phyloP scores from a whole-genome alignment of 331 rosid species.

The Prunus yedoensis region DNA sequence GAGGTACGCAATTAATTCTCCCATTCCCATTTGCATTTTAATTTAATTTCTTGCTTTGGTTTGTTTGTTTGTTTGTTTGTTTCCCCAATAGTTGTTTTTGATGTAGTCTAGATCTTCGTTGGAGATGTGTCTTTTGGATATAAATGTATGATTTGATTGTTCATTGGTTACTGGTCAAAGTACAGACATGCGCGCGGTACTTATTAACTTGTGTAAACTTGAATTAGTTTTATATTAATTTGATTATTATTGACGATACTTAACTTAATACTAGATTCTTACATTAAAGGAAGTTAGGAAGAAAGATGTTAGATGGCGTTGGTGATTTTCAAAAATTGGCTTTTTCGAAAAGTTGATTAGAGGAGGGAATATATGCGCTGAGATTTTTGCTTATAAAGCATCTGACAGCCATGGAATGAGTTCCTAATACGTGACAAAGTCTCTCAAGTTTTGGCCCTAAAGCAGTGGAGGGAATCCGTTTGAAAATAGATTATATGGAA shows the following conservation, averaged over 20 bases:
- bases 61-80: not conserved
- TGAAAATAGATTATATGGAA: slow-evolving; percentile 29
- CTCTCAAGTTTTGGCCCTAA: slow-evolving; percentile 40
- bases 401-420: slow-evolving; percentile 48
- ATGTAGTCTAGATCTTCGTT: slow-evolving; percentile 9
- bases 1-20: slow-evolving; percentile 49
- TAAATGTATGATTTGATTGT: not conserved
- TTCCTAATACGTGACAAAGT: not conserved
- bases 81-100: not conserved
- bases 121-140: slow-evolving; percentile 8
- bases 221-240: not conserved
- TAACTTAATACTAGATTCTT: slow-evolving; percentile 38
- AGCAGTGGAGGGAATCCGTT: slow-evolving; percentile 56
- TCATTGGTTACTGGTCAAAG: not conserved
- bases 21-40: not conserved
- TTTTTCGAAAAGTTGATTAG: slow-evolving; percentile 57
- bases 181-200: not conserved
- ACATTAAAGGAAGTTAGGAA: slow-evolving; percentile 20
- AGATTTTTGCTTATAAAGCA: slow-evolving; percentile 54
- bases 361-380: slow-evolving; percentile 70
- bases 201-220: not conserved
- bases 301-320: slow-evolving; percentile 32
- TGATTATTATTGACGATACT: too few relatives aligned
- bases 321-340: slow-evolving; percentile 34
- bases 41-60: not conserved